phyloP scores from a whole-genome alignment of 1,139 yeast genomes.

The Yamadazyma membranifaciens region DNA sequence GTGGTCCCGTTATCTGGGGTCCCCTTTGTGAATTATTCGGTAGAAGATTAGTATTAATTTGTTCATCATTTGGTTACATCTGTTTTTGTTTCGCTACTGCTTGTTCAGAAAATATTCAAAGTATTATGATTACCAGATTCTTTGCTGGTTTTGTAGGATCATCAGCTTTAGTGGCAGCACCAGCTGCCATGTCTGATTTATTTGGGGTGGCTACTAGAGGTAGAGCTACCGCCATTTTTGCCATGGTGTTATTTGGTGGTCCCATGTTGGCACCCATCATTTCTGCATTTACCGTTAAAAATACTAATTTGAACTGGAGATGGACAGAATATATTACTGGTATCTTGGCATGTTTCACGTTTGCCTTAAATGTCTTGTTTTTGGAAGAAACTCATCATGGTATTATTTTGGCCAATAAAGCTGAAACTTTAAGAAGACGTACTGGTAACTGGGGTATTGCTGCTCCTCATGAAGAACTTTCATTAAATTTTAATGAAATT shows the following conservation, averaged over 20 bases:
- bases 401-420: constrained; percentile 56
- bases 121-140: constrained; percentile 41
- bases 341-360: constrained; percentile 40
- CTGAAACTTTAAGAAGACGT: constrained; percentile 56
- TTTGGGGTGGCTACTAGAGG: constrained; percentile 35
- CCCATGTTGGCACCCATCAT: constrained; percentile 47
- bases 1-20: constrained; percentile 45
- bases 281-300: constrained; percentile 35
- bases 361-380: constrained; percentile 28
- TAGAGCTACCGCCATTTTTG: constrained; percentile 32
- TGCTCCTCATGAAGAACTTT: constrained; percentile 78
- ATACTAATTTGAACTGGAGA: constrained; percentile 49
- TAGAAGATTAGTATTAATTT: constrained; percentile 29
- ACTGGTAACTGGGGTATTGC: constrained; percentile 74
- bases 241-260: constrained; percentile 41
- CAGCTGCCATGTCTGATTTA: constrained; percentile 44
- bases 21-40: constrained; percentile 44
- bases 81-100: constrained; percentile 41
- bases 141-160: constrained; percentile 43
- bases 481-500: constrained; percentile 60
- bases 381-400: constrained; percentile 52
- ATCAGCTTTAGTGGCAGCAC: constrained; percentile 44
- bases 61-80: constrained; percentile 29
- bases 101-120: constrained; percentile 37
- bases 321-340: constrained; percentile 59